Conservation (phyloP, 306 rosid species). For the Arachis hypogaea region DNA sequence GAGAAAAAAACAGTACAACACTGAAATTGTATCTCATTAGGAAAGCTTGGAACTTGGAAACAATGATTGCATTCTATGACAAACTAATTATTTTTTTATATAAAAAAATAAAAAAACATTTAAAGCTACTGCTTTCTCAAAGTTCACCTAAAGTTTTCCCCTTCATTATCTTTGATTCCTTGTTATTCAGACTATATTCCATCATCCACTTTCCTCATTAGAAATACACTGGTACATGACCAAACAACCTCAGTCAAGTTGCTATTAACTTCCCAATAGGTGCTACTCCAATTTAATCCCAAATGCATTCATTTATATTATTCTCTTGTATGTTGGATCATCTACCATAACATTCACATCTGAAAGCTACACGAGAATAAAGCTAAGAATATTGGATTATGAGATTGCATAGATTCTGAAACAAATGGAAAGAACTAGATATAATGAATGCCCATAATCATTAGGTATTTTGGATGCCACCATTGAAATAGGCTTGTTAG, state of each 20-base stretch:
- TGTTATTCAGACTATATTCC: not conserved
- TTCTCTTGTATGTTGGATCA: constrained; percentile 17
- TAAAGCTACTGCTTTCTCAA: not conserved
- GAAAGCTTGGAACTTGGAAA: not conserved
- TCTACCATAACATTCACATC: not conserved
- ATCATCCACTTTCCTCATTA: not conserved
- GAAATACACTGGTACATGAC: constrained; percentile 2
- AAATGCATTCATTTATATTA: constrained; percentile 1
- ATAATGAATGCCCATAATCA: not conserved
- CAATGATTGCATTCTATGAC: not conserved
- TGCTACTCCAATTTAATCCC: not conserved
- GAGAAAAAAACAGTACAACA: not conserved
- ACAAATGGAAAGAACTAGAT: not conserved
- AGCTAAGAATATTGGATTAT: not conserved
- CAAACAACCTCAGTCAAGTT: not conserved
- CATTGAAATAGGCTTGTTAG: not conserved
- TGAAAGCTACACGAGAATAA: not conserved
- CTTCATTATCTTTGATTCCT: not conserved
- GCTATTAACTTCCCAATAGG: constrained; percentile 2
- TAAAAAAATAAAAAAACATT: not conserved
- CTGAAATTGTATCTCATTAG: not conserved
- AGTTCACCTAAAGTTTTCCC: not conserved
- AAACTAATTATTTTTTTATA: not conserved
- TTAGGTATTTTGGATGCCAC: not conserved
- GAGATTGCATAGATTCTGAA: constrained; percentile 11